Evolutionary conservation across 116 monocot species (phyloP).

Genomic region (Iris pallida): DNA sequence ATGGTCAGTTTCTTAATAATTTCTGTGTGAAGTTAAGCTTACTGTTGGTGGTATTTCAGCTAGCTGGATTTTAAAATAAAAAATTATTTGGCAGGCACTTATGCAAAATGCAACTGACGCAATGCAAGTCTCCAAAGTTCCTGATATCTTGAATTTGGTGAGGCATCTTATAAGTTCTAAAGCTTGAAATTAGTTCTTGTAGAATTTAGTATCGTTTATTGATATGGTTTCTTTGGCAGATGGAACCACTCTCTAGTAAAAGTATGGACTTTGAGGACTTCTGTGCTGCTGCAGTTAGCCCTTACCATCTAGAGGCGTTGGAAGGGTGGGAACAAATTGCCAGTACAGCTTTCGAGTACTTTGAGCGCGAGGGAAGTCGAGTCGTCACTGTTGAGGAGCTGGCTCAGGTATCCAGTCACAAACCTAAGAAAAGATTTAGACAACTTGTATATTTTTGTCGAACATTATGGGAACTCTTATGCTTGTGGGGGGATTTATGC

Average conservation of each 20-base stretch:
- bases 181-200: not conserved
- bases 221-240: constrained; percentile 12
- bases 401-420: constrained; percentile 37
- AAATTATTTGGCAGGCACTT: constrained; percentile 33
- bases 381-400: constrained; percentile 54
- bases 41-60: too few species aligned
- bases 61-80: too few species aligned
- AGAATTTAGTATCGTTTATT: not conserved
- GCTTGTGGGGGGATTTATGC: constrained; percentile 10
- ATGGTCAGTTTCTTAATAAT: constrained; percentile 30
- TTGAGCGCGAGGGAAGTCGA: constrained; percentile 59
- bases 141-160: constrained; percentile 54
- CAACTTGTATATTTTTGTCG: not conserved
- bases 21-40: not conserved
- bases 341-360: constrained; percentile 46
- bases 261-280: constrained; percentile 65
- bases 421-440: not conserved
- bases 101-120: constrained; percentile 48
- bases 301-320: constrained; percentile 65
- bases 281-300: constrained; percentile 70
- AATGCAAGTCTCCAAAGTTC: constrained; percentile 56
- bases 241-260: constrained; percentile 48
- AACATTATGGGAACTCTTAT: not conserved
- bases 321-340: constrained; percentile 70
- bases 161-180: not conserved